Evolutionary conservation across 306 rosid species (phyloP), one percentile per base, ranked within the genome.

Genomic region (Vigna trinervia): DNA sequence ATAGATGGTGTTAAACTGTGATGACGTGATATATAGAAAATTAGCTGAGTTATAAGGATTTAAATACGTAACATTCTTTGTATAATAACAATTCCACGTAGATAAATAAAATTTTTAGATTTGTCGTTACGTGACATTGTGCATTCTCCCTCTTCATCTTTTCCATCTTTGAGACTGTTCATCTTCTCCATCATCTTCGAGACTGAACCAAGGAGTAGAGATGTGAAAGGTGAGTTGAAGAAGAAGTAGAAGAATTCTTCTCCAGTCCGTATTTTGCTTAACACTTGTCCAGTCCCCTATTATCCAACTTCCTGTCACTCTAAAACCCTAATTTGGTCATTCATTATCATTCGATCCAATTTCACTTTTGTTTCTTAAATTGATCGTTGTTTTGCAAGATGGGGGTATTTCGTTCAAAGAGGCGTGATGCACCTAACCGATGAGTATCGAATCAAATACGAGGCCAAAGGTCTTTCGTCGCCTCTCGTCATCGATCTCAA

Each of bases 341-440:
- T 36, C 67, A 62, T 50, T 45, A 9, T 74, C 43, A 13, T n/a
- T 32, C 12, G 22, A 30, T 75, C 63, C 67, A 34, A 30, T 48
- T 48, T 75, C 48, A 60, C 19, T 52, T 34, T 53, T 12, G 1
- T 51, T 8, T 2, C n/a, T 77, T 43, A 15, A 69, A 72, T 79
- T 63, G 45, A 75, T 80, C 32, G 17, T 23, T 70, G 50, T 74
- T 67, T 85, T 92, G 98, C 98, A 92, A 78, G 98, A 96, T 19
- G 98, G 98, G 43, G 98, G 96, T 75, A 88, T 96, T 83, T 88
- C 98, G 10, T 92, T 92, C 87, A 82, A 90, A 85, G 98, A 96
- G 15, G 96, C 97, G 38, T 96, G 99, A 88, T 96, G 96, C 98
- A 89, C 75, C 88, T 96, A 1, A 82, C 91, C 63, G 98, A 96